These are phyloP conservation scores for Scheffersomyces stambukii DNA, from an alignment of 1,139 yeast species.

Conservation along the genomic window DNA sequence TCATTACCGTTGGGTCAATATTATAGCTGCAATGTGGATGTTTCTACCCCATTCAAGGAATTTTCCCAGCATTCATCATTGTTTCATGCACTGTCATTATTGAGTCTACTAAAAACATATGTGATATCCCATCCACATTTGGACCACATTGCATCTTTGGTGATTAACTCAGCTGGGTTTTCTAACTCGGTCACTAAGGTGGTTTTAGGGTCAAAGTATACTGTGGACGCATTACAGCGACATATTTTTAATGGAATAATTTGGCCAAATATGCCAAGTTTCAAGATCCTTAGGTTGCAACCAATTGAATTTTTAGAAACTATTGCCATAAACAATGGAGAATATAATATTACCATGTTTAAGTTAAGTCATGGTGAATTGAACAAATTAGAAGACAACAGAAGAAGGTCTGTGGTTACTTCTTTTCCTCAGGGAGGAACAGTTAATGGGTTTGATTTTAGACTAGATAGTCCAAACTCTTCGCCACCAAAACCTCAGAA, in stretches of 20 bases:
- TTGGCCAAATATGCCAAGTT: slow-evolving; percentile 71
- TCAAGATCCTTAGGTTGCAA: slow-evolving; percentile 24
- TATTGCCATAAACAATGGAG: slow-evolving; percentile 15
- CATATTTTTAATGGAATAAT: slow-evolving; percentile 68
- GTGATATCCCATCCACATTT: slow-evolving; percentile 81
- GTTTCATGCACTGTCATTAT: slow-evolving; percentile 22
- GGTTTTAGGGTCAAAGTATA: slow-evolving; percentile 51
- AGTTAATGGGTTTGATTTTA: not conserved
- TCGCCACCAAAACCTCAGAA: slow-evolving; percentile 11
- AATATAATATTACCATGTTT: slow-evolving; percentile 26
- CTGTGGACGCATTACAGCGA: slow-evolving; percentile 48
- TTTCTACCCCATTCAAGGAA: slow-evolving; percentile 27
- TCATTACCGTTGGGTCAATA: slow-evolving; percentile 11
- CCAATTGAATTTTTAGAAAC: slow-evolving; percentile 14
- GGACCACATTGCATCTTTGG: slow-evolving; percentile 71
- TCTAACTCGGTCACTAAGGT: slow-evolving; percentile 23
- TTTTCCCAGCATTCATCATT: slow-evolving; percentile 10
- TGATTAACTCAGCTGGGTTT: slow-evolving; percentile 67
- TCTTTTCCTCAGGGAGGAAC: slow-evolving; percentile 6
- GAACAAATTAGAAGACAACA: slow-evolving; percentile 5
- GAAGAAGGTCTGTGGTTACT: slow-evolving; percentile 7
- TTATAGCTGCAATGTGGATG: slow-evolving; percentile 12
- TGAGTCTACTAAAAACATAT: slow-evolving; percentile 37
- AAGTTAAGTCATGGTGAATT: slow-evolving; percentile 39
- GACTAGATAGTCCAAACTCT: slow-evolving; percentile 1